phyloP scores from a whole-genome alignment of 495 filamentous ascomycete species.

The Recurvomyces mirabilis region DNA sequence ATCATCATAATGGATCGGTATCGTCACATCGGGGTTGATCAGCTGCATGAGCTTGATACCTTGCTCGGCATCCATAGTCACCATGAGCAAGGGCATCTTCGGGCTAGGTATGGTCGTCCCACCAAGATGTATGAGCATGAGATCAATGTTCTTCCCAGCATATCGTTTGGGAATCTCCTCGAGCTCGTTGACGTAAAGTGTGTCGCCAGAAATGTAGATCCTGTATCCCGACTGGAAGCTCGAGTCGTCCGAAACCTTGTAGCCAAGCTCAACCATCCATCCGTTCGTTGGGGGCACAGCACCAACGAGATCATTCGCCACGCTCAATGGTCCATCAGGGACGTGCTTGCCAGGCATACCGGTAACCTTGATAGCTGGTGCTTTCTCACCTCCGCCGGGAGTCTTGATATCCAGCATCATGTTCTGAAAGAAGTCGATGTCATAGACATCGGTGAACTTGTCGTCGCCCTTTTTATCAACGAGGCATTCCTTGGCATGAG shows the following conservation, averaged over 20 bases:
- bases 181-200: slow-evolving; percentile 53
- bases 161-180: slow-evolving; percentile 46
- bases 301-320: slow-evolving; percentile 45
- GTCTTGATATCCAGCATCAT: slow-evolving; percentile 40
- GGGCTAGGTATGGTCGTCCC: slow-evolving; percentile 55
- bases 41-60: slow-evolving; percentile 49
- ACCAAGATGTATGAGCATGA: slow-evolving; percentile 59
- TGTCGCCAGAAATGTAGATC: slow-evolving; percentile 67
- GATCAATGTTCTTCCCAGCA: slow-evolving; percentile 43
- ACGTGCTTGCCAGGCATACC: slow-evolving; percentile 65
- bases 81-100: slow-evolving; percentile 47
- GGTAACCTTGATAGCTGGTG: slow-evolving; percentile 44
- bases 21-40: slow-evolving; percentile 50
- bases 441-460: slow-evolving; percentile 43
- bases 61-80: slow-evolving; percentile 62
- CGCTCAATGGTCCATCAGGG: slow-evolving; percentile 38
- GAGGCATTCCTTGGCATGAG: slow-evolving; percentile 48
- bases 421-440: slow-evolving; percentile 45
- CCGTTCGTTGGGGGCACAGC: slow-evolving; percentile 64
- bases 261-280: slow-evolving; percentile 59
- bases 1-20: slow-evolving; percentile 63
- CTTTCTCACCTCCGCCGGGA: slow-evolving; percentile 23
- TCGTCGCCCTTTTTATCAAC: slow-evolving; percentile 31
- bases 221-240: slow-evolving; percentile 42
- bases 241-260: slow-evolving; percentile 16